Percentiles rank a stretch among this genome's conserved stretches.
These are phyloP conservation scores for Luzula sylvatica DNA, from an alignment of 176 grass and related monocot species.

Conservation along the genomic window DNA sequence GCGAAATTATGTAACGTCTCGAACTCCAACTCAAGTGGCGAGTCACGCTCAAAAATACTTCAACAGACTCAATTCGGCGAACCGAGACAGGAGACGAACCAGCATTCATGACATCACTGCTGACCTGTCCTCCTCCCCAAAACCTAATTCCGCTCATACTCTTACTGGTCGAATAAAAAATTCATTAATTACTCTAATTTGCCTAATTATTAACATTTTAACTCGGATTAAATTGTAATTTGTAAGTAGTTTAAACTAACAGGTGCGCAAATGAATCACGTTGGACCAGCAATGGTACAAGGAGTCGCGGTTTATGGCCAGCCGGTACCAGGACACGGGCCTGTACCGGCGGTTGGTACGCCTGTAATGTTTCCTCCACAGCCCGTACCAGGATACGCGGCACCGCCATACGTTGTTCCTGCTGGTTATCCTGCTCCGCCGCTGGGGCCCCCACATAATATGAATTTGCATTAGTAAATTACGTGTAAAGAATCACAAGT, in stretches of 20 bases:
- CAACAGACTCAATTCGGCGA: constrained; percentile 88
- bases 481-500: neutral
- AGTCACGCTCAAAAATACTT: constrained; percentile 99
- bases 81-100: constrained; percentile 72
- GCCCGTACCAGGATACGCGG: constrained; percentile 38
- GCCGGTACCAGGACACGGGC: constrained; percentile 50
- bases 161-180: too few species aligned
- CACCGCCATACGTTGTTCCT: constrained; percentile 66
- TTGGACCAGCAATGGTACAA: neutral
- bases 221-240: too few species aligned
- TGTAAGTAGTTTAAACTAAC: too few species aligned
- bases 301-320: constrained; percentile 48
- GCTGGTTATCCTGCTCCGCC: constrained; percentile 42
- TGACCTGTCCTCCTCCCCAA: constrained; percentile 27
- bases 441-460: constrained; percentile 24
- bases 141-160: constrained; percentile 18
- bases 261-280: neutral
- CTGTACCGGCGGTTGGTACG: constrained; percentile 61
- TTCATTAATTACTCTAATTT: too few species aligned
- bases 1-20: constrained; percentile 84
- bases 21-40: constrained; percentile 94
- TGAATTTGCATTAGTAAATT: constrained; percentile 59
- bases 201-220: too few species aligned
- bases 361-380: constrained; percentile 76
- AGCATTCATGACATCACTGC: constrained; percentile 99